These are phyloP conservation scores for Tripterygium wilfordii DNA, from an alignment of 177 flowering plant species.

Conservation along the genomic window DNA sequence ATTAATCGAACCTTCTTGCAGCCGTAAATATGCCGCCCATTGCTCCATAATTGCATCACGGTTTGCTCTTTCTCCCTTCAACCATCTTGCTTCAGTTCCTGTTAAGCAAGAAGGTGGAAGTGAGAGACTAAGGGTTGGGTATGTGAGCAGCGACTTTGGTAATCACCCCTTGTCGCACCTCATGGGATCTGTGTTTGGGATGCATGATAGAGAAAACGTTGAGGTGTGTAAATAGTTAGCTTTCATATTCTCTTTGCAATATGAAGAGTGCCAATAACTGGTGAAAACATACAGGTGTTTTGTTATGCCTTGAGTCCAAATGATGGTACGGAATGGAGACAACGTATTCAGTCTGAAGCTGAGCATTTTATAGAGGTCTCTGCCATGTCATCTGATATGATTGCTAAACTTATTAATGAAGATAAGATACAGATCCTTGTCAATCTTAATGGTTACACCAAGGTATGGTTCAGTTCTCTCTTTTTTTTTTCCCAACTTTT, in stretches of 20 bases:
- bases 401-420: slow-evolving; percentile 82
- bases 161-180: slow-evolving; percentile 96
- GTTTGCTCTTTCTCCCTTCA: slow-evolving; percentile 66
- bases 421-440: slow-evolving; percentile 83
- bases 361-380: slow-evolving; percentile 96
- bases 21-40: slow-evolving; percentile 95
- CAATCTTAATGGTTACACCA: slow-evolving; percentile 96
- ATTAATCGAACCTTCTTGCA: slow-evolving; percentile 22
- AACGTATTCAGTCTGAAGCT: slow-evolving; percentile 80
- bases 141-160: slow-evolving; percentile 98
- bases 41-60: slow-evolving; percentile 82
- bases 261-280: too few species aligned
- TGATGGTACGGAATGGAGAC: slow-evolving; percentile 97
- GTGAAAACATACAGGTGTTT: too few species aligned
- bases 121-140: slow-evolving; percentile 80
- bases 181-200: slow-evolving; percentile 98
- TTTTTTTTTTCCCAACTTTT: not conserved
- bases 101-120: slow-evolving; percentile 56
- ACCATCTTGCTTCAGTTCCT: slow-evolving; percentile 50
- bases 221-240: slow-evolving; percentile 71
- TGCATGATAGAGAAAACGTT: slow-evolving; percentile 80
- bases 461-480: slow-evolving; percentile 63
- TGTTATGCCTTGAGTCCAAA: slow-evolving; percentile 95
- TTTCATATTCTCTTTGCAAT: too few species aligned
- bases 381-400: slow-evolving; percentile 82